Percentiles rank a stretch among this genome's conserved stretches.
These are phyloP conservation scores for Glutinoglossum americanum DNA, from an alignment of 495 filamentous ascomycete genomes.

Conservation along the genomic window DNA sequence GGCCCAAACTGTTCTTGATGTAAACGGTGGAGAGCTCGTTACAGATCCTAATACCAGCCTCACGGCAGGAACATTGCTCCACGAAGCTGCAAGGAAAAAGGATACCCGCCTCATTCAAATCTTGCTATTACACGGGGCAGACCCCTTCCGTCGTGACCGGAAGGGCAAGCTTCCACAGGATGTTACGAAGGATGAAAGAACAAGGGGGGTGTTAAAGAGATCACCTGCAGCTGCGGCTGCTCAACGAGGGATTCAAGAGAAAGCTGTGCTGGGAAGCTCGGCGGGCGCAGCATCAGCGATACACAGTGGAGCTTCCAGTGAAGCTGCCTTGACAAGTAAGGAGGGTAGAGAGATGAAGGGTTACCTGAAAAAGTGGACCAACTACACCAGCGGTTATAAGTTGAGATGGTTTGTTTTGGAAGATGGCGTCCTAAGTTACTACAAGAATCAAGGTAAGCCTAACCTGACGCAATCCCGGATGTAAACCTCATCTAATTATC, in stretches of 20 bases:
- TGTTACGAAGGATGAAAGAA: conserved; percentile 88
- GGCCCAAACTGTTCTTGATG: conserved; percentile 65
- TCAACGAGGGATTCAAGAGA: conserved; percentile 89
- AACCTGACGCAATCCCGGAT: neutral
- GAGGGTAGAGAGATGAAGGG: conserved; percentile 94
- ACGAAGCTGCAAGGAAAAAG: conserved; percentile 76
- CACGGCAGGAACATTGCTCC: conserved; percentile 67
- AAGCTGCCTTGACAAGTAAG: conserved; percentile 47
- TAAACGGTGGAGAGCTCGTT: conserved; percentile 73
- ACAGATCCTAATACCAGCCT: conserved; percentile 57
- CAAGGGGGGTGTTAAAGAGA: conserved; percentile 65
- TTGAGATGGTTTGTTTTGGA: conserved; percentile 94
- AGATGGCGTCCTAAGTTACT: conserved; percentile 93
- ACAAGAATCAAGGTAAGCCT: conserved; percentile 70
- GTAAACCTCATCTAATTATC: neutral
- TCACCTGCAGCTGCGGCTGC: conserved; percentile 88
- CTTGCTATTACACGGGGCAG: conserved; percentile 83
- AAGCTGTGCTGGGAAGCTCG: conserved; percentile 63
- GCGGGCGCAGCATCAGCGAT: conserved; percentile 35
- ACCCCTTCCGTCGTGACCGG: conserved; percentile 85
- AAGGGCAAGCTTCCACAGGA: conserved; percentile 93
- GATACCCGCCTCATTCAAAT: conserved; percentile 73
- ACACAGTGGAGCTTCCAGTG: conserved; percentile 29
- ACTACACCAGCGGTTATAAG: conserved; percentile 92
- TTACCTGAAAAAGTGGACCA: conserved; percentile 98